phyloP scores from a whole-genome alignment of 1,284 basidiomycete genomes.

The Sporisorium scitamineum region DNA sequence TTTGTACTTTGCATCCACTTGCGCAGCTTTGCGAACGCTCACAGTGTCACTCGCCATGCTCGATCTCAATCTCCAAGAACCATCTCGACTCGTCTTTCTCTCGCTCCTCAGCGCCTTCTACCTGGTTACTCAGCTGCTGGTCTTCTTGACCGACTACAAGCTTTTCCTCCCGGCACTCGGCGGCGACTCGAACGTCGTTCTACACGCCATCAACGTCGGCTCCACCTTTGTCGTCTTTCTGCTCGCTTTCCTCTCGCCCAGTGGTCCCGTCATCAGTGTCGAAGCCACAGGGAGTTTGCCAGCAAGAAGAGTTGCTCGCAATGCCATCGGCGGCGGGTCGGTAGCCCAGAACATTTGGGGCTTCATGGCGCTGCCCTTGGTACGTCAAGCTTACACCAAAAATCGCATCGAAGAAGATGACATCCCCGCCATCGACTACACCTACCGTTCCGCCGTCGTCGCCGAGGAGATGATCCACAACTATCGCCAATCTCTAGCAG shows the following conservation, averaged over 20 bases:
- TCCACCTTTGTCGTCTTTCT: neutral
- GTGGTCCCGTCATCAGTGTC: conserved; percentile 15
- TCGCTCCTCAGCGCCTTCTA: conserved; percentile 12
- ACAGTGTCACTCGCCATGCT: conserved; percentile 30
- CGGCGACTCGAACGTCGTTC: conserved; percentile 3
- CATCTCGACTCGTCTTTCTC: conserved; percentile 9
- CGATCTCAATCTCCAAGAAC: conserved; percentile 15
- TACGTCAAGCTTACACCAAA: conserved; percentile 7
- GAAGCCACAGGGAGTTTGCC: neutral
- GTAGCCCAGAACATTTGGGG: conserved; percentile 19
- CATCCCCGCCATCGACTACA: conserved; percentile 32
- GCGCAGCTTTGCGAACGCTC: conserved; percentile 20
- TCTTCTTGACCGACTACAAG: conserved; percentile 19
- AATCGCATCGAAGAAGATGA: conserved; percentile 18
- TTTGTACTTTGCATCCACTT: conserved; percentile 13
- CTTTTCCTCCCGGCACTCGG: neutral
- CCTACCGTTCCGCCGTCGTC: conserved; percentile 17
- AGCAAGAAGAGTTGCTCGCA: conserved; percentile 4
- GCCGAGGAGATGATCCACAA: conserved; percentile 30
- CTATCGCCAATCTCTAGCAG: conserved; percentile 18
- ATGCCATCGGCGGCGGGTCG: conserved; percentile 24
- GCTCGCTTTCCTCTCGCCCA: conserved; percentile 15
- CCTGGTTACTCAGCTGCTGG: conserved; percentile 22
- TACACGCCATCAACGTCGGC: conserved; percentile 11
- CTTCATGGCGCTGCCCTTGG: conserved; percentile 19